phyloP scores from a whole-genome alignment of 225 moss, liverwort and hornwort genomes.

The Polytrichum formosum region DNA sequence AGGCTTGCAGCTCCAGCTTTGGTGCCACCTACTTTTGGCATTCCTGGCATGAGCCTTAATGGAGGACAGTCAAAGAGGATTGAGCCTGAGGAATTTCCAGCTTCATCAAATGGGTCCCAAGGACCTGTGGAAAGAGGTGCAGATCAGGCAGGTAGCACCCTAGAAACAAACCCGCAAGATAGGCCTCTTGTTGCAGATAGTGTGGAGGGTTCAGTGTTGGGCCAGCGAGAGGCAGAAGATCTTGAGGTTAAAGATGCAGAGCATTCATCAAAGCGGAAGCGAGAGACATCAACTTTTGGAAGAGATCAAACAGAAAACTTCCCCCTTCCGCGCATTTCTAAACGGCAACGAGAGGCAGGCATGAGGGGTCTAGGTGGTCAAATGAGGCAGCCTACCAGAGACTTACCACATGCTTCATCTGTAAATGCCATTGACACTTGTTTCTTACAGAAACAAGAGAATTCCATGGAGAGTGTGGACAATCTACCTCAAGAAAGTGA shows the following conservation, averaged over 20 bases:
- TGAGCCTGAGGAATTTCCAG: constrained; percentile 49
- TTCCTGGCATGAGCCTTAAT: constrained; percentile 53
- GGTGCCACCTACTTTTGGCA: constrained; percentile 63
- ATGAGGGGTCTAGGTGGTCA: constrained; percentile 27
- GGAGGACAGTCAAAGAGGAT: constrained; percentile 48
- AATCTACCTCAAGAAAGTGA: constrained; percentile 69
- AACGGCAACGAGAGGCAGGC: constrained; percentile 48
- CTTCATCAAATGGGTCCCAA: constrained; percentile 56
- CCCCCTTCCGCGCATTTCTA: constrained; percentile 25
- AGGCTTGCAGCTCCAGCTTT: constrained; percentile 61
- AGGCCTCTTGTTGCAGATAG: constrained; percentile 51
- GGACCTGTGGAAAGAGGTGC: constrained; percentile 44
- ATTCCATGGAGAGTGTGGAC: constrained; percentile 94
- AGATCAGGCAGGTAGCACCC: constrained; percentile 46
- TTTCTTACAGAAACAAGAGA: constrained; percentile 73
- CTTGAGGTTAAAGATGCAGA: constrained; percentile 42
- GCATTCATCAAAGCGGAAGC: constrained; percentile 33
- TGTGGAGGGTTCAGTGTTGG: constrained; percentile 49
- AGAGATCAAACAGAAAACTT: constrained; percentile 31
- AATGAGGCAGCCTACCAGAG: constrained; percentile 45
- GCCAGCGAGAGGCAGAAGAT: constrained; percentile 36
- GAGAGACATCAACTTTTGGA: constrained; percentile 31
- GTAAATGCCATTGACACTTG: constrained; percentile 85
- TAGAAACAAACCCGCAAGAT: constrained; percentile 30
- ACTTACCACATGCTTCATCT: constrained; percentile 81